Percentiles rank a stretch among this genome's conserved stretches.
Conservation (phyloP, 1,284 basidiomycete genomes). For the Cryptococcus hybrid region DNA sequence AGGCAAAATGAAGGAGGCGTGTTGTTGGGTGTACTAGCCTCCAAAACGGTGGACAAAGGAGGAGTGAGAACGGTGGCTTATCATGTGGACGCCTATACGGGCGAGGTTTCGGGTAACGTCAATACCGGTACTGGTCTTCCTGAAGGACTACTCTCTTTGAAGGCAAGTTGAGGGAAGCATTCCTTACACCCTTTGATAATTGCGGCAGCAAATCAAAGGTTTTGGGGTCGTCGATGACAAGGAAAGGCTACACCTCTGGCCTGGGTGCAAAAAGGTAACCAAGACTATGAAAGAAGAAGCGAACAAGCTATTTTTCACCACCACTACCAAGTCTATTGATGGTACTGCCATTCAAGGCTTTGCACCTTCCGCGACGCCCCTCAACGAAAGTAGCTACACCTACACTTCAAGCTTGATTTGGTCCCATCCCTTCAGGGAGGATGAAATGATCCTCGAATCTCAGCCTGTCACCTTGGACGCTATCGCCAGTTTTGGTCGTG, state of each 20-base stretch:
- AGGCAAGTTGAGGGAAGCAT: constrained; percentile 30
- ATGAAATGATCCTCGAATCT: constrained; percentile 53
- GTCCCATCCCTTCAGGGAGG: constrained; percentile 60
- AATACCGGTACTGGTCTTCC: constrained; percentile 25
- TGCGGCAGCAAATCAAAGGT: constrained; percentile 41
- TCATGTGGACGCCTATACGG: constrained; percentile 75
- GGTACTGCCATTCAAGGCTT: constrained; percentile 20
- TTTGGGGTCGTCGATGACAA: constrained; percentile 35
- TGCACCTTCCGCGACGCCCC: constrained; percentile 6
- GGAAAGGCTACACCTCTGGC: constrained; percentile 44
- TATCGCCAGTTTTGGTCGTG: constrained; percentile 76
- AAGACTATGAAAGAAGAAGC: constrained; percentile 12
- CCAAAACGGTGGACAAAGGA: constrained; percentile 5
- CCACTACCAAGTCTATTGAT: constrained; percentile 14
- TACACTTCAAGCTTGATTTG: constrained; percentile 50
- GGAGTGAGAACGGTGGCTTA: constrained; percentile 59
- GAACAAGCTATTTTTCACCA: constrained; percentile 32
- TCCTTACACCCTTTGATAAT: constrained; percentile 42
- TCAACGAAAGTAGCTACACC: not conserved
- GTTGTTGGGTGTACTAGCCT: no score
- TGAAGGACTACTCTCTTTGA: constrained; percentile 31
- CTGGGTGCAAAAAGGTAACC: constrained; percentile 43
- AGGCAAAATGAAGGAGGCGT: constrained; percentile 20
- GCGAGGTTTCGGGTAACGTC: constrained; percentile 52
- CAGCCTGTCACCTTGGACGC: constrained; percentile 49